A percentile compares a stretch with the other conserved stretches of the same genome.
These are phyloP conservation scores for Blastocystis hominis DNA, from an alignment of 352 stramenopile species.

Conservation along the genomic window DNA sequence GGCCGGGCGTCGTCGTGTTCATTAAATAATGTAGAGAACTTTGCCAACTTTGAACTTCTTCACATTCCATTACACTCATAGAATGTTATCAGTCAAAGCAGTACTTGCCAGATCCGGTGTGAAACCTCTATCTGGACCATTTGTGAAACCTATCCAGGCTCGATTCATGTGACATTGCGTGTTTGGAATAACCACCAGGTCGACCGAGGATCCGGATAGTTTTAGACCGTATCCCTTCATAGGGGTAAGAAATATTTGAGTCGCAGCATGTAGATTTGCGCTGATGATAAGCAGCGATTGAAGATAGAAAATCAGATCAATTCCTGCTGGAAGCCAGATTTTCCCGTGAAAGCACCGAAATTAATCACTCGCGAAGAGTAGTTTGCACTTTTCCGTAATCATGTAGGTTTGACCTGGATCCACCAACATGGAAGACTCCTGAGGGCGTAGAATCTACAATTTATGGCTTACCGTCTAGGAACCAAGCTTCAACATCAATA, in stretches of 20 bases:
- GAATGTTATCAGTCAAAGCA: too few relatives aligned
- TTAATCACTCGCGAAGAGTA: neutral
- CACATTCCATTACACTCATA: too few relatives aligned
- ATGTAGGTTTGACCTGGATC: neutral
- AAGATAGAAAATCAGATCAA: neutral
- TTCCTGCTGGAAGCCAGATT: neutral
- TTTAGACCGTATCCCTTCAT: conserved; percentile 18
- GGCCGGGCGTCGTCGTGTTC: too few relatives aligned
- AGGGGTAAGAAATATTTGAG: neutral
- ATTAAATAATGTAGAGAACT: too few relatives aligned
- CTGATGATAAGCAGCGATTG: neutral
- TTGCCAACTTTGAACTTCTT: too few relatives aligned
- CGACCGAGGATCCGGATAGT: neutral
- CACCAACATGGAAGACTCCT: neutral
- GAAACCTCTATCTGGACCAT: neutral
- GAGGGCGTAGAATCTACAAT: neutral
- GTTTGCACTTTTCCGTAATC: neutral
- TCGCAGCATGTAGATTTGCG: neutral
- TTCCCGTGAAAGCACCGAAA: neutral
- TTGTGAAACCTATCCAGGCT: too few relatives aligned
- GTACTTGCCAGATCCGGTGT: too few relatives aligned
- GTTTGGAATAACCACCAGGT: neutral
- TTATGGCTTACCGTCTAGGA: neutral
- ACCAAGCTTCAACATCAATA: neutral
- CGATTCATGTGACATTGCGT: neutral